Evolutionary conservation across 108 stramenopile species (phyloP), one percentile per base, ranked within the genome.

Genomic region (Pseudonitzschia multiseries): DNA sequence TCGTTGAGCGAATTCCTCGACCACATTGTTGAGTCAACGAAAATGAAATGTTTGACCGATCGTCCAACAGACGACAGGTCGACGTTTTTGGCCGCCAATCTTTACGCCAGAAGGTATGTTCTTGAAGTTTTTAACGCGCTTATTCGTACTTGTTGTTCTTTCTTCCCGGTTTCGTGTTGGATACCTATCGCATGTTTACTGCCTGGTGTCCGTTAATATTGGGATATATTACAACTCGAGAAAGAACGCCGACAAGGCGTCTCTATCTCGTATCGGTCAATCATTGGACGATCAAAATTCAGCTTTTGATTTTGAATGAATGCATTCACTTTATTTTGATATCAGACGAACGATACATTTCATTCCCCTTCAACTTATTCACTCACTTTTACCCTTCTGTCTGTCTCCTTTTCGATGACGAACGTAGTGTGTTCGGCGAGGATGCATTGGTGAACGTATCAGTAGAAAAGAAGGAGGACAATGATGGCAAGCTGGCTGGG

Each of bases 361-460:
- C 36, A 36, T 36, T 36, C 6, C 4, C 4, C 46, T 18, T 48
- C 9, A 48, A 48, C 46, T 14, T 1, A 72, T 40, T 81, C 20
- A 40, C 66, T 74, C 71, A 67, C 57, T 63, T 62, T 67, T 56
- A 62, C 51, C 57, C 57, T 67, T 56, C 24, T 15, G 20, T 26
- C 13, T 57, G 56, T 59, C 29, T 10, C 29, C 17, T 54, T 0
- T 24, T 15, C 24, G 8, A 59, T 59, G 29, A 27, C 26, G 14
- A 59, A 14, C 76, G 10, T 44, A 93, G 96, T 84, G 94, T 97
- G 61, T 99, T 99, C 77, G 96, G 98, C 22, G 99, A 99, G 84
- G 99, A 99, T 81, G 98, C 98, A 9, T 86, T 99, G 56, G 98
- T 98, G 57, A 99, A 99, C 74, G 97, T 99, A 0, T 97, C 95